Conservation (phyloP, 495 filamentous ascomycete species). For the Mytilinidion resinicola region DNA sequence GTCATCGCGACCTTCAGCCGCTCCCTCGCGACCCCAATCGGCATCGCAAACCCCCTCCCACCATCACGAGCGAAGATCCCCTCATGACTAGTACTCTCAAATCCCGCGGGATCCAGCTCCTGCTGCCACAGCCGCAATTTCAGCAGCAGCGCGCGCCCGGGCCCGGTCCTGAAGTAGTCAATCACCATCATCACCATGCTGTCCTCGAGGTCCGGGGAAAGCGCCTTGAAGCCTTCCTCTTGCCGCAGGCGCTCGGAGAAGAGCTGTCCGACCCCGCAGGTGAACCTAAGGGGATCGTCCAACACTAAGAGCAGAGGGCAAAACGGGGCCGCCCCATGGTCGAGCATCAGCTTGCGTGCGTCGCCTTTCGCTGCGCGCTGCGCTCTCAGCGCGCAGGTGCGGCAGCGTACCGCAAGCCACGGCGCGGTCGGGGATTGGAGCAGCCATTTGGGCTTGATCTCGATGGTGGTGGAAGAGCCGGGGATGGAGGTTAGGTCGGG, state of each 20-base stretch:
- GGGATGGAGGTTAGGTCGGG: constrained; percentile 66
- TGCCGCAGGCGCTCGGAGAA: constrained; percentile 5
- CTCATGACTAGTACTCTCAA: constrained; percentile 18
- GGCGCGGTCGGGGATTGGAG: constrained; percentile 76
- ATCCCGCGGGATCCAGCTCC: constrained; percentile 41
- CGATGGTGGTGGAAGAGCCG: constrained; percentile 40
- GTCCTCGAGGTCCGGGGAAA: neutral
- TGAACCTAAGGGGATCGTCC: too few relatives aligned
- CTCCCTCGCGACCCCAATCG: neutral
- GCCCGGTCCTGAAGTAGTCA: constrained; percentile 9
- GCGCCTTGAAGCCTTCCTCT: neutral
- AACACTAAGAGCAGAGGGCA: constrained; percentile 55
- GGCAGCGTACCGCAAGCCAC: constrained; percentile 56
- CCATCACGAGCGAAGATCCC: neutral
- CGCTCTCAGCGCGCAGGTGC: constrained; percentile 75
- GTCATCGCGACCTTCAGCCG: constrained; percentile 65
- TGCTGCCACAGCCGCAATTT: constrained; percentile 47
- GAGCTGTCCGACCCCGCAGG: constrained; percentile 30
- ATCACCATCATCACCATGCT: constrained; percentile 1
- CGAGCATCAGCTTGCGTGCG: constrained; percentile 15
- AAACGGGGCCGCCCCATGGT: constrained; percentile 32
- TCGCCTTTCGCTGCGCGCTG: constrained; percentile 41
- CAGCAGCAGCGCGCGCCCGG: constrained; percentile 25
- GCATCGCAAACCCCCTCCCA: neutral
- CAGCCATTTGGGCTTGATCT: constrained; percentile 97